A percentile compares a stretch with the other conserved stretches of the same genome.
These are phyloP conservation scores for Arctium lappa DNA, from an alignment of 129 eudicot genomes.

Conservation along the genomic window DNA sequence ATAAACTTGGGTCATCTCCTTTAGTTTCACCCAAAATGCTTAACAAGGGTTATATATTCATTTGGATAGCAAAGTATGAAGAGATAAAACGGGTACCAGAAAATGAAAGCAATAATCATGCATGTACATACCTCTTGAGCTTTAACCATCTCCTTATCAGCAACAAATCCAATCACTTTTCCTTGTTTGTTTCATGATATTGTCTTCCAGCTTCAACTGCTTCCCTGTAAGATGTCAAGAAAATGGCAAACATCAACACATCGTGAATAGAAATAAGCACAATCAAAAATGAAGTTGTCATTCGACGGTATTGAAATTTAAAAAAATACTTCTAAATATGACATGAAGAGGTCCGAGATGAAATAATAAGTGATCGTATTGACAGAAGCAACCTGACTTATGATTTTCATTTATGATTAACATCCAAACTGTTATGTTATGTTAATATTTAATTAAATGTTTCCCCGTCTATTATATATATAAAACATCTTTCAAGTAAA, in stretches of 20 bases:
- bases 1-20: no score
- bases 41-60: background rate
- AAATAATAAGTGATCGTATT: background rate
- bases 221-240: constrained; percentile 48
- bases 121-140: background rate
- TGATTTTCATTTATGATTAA: background rate
- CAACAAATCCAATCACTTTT: constrained; percentile 14
- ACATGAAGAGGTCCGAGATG: background rate
- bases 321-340: background rate
- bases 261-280: background rate
- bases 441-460: background rate
- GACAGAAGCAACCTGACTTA: background rate
- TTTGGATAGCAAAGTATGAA: background rate
- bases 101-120: background rate
- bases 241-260: background rate
- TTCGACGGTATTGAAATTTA: background rate
- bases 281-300: background rate
- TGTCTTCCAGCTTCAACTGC: constrained; percentile 87
- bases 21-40: background rate
- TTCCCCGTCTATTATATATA: no score
- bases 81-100: background rate
- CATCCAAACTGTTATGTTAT: background rate
- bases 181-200: constrained; percentile 41
- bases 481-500: background rate
- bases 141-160: background rate